phyloP scores from a whole-genome alignment of 805 yeast genomes.

The Zygosaccharomyces lentus region DNA sequence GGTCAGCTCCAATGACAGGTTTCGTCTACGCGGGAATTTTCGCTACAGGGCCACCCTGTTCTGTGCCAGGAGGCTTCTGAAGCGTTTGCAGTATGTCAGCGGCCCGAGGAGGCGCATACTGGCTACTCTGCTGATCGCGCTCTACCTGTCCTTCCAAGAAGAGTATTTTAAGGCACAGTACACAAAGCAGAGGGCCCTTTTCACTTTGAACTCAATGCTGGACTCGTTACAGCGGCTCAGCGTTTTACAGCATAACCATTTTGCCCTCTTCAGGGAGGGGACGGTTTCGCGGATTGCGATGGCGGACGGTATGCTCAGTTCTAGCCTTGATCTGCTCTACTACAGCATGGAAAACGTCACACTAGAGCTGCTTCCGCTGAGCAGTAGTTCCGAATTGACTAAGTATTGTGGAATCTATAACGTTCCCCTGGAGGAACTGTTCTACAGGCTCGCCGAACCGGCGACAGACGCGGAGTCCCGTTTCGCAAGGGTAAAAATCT shows the following conservation, averaged over 20 bases:
- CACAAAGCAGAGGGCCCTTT: slow-evolving; percentile 18
- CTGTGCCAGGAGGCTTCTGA: slow-evolving; percentile 6
- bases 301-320: slow-evolving; percentile 31
- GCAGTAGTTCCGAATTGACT: slow-evolving; percentile 35
- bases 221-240: slow-evolving; percentile 24
- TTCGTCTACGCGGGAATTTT: slow-evolving; percentile 9
- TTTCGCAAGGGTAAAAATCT: slow-evolving; percentile 35
- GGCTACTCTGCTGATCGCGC: slow-evolving; percentile 13
- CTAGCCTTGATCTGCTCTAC: slow-evolving; percentile 31
- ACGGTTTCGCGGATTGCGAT: slow-evolving; percentile 11
- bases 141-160: slow-evolving; percentile 26
- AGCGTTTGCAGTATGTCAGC: background rate
- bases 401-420: slow-evolving; percentile 45
- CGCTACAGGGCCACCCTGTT: slow-evolving; percentile 10
- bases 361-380: slow-evolving; percentile 27
- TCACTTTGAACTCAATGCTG: slow-evolving; percentile 14
- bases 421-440: slow-evolving; percentile 32
- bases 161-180: slow-evolving; percentile 20
- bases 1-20: slow-evolving; percentile 4
- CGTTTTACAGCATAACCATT: slow-evolving; percentile 25
- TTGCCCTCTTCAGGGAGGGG: slow-evolving; percentile 32
- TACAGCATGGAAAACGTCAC: slow-evolving; percentile 28
- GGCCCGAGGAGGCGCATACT: slow-evolving; percentile 8
- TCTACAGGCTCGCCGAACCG: slow-evolving; percentile 20
- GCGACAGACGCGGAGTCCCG: slow-evolving; percentile 29